Percentiles rank a stretch among this genome's conserved stretches.
Conservation (phyloP, 2,329 filamentous ascomycete species). For the Trichophyton schoenleinii region DNA sequence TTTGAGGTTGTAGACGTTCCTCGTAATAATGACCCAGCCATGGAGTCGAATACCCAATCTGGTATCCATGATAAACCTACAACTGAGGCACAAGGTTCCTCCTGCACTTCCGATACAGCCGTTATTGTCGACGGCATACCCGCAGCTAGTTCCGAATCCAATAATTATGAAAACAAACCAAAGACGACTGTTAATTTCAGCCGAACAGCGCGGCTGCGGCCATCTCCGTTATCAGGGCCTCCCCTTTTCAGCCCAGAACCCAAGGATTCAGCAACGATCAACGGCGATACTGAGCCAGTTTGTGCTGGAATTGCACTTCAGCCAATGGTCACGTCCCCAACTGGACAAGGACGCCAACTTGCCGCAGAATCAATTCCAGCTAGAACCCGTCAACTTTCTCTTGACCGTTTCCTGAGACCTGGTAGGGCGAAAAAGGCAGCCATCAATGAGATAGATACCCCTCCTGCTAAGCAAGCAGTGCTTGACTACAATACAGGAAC, state of each 20-base stretch:
- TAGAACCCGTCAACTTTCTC: constrained; percentile 2
- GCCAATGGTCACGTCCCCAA: too few species aligned
- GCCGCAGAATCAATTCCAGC: not conserved
- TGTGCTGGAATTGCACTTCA: not conserved
- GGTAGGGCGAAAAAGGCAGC: constrained; percentile 6
- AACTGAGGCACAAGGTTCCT: not conserved
- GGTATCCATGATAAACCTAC: not conserved
- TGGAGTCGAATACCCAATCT: not conserved
- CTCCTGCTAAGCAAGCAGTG: not conserved
- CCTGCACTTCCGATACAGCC: not conserved
- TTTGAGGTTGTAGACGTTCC: not conserved
- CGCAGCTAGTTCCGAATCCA: too few species aligned
- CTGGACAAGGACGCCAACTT: not conserved
- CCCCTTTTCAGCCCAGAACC: not conserved
- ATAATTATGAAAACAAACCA: not conserved
- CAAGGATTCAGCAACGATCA: not conserved
- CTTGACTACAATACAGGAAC: not conserved
- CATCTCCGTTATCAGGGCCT: constrained; percentile 1
- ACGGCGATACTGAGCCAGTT: not conserved
- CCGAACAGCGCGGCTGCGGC: not conserved
- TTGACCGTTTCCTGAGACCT: constrained; percentile 9
- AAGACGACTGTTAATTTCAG: not conserved
- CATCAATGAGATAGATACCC: not conserved
- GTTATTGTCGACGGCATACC: not conserved
- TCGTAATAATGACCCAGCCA: not conserved